Conservation (phyloP, 768 basidiomycete genomes). For the Xanthoconium purpureum region DNA sequence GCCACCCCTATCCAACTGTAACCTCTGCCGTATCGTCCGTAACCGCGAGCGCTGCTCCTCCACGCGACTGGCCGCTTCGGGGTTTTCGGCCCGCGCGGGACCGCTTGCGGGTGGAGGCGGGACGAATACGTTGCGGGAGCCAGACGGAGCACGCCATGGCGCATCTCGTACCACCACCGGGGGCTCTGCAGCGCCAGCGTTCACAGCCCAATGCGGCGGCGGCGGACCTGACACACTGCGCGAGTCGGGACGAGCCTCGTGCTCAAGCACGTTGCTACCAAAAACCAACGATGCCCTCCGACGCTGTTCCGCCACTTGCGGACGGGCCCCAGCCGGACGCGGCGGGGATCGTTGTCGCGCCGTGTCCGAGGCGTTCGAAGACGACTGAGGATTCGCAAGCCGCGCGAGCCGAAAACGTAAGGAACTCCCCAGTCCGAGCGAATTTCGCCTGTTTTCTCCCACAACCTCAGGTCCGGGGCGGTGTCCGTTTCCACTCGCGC, state of each 20-base stretch:
- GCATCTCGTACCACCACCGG: conserved; percentile 8
- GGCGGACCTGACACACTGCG: neutral
- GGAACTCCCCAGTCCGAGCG: conserved; percentile 23
- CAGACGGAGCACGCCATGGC: conserved; percentile 25
- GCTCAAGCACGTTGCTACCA: conserved; percentile 7
- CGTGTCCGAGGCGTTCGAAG: conserved; percentile 2
- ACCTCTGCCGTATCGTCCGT: conserved; percentile 26
- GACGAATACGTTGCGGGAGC: conserved; percentile 8
- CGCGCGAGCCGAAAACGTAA: conserved; percentile 29
- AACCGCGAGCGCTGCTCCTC: conserved; percentile 26
- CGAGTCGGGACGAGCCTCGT: conserved; percentile 8
- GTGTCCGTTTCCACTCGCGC: conserved; percentile 3
- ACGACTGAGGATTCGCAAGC: conserved; percentile 17
- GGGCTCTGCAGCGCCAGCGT: neutral
- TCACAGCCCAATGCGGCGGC: conserved; percentile 11
- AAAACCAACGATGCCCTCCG: conserved; percentile 10
- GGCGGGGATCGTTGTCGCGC: conserved; percentile 23
- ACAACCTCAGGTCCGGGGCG: conserved; percentile 7
- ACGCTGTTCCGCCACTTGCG: conserved; percentile 17
- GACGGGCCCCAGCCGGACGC: conserved; percentile 26
- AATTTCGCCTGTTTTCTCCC: conserved; percentile 17
- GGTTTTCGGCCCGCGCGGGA: conserved; percentile 1
- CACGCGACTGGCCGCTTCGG: conserved; percentile 7
- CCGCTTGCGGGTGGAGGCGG: neutral
- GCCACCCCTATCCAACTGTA: conserved; percentile 26